phyloP scores from a whole-genome alignment of 805 yeast species.

The Schwanniomyces sp. region DNA sequence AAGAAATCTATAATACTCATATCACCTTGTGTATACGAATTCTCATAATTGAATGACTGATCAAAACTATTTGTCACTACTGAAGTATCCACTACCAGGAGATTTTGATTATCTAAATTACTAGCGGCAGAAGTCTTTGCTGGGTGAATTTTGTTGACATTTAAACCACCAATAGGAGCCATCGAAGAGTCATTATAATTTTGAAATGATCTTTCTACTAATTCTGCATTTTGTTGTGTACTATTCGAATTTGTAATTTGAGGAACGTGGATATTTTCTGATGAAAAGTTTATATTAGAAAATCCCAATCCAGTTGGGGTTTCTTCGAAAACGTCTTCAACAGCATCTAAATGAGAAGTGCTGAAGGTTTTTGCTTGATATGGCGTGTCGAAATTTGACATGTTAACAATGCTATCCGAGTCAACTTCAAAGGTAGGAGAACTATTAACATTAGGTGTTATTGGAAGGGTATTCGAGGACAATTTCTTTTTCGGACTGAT shows the following conservation, averaged over 20 bases:
- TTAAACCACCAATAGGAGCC: too few relatives aligned
- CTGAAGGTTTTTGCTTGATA: neutral
- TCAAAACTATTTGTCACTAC: neutral
- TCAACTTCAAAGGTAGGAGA: neutral
- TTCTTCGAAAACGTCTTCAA: neutral
- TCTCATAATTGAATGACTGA: neutral
- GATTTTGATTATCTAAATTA: neutral
- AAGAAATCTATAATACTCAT: constrained; percentile 16
- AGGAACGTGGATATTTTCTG: neutral
- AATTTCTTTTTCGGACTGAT: neutral
- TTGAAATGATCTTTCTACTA: neutral
- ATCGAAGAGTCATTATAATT: neutral
- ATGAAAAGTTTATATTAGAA: neutral
- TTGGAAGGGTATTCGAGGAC: neutral
- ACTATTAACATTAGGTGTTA: constrained; percentile 2
- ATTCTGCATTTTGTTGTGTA: neutral
- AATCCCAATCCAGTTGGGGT: constrained; percentile 4
- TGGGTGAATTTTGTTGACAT: too few relatives aligned
- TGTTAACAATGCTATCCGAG: neutral
- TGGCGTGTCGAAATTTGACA: constrained; percentile 3
- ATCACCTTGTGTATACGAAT: neutral
- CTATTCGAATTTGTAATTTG: neutral
- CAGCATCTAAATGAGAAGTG: neutral
- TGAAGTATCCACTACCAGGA: neutral
- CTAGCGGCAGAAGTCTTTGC: neutral